Evolutionary conservation across 2,329 filamentous ascomycete species (phyloP).

Genomic region (Venturia asperata): DNA sequence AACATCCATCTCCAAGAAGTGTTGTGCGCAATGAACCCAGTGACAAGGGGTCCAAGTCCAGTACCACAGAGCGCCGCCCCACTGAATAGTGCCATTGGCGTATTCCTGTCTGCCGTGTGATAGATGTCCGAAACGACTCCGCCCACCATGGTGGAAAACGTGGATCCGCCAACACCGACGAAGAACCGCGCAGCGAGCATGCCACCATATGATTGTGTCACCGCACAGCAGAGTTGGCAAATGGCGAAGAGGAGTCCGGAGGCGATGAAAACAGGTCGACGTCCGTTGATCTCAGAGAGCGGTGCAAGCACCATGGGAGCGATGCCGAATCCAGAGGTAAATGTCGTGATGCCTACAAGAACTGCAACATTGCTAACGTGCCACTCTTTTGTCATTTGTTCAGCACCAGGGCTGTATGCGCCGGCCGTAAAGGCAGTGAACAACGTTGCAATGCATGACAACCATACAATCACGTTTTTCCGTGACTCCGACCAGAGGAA

Average conservation of each 20-base stretch:
- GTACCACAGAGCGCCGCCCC: conserved; percentile 71
- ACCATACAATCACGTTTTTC: conserved; percentile 63
- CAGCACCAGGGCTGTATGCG: conserved; percentile 64
- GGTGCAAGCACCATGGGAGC: conserved; percentile 86
- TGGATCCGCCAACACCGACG: conserved; percentile 67
- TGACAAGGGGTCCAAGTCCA: conserved; percentile 67
- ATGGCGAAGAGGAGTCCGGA: conserved; percentile 66
- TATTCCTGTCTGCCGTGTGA: conserved; percentile 69
- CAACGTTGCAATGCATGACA: conserved; percentile 70
- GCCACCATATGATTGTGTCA: conserved; percentile 61
- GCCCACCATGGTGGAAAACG: conserved; percentile 85
- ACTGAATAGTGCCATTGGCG: conserved; percentile 85
- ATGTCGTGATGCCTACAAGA: conserved; percentile 71
- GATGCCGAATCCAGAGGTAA: conserved; percentile 71
- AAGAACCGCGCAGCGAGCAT: conserved; percentile 72
- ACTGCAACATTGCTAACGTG: conserved; percentile 57
- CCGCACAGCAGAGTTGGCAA: conserved; percentile 65
- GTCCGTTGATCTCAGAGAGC: conserved; percentile 80
- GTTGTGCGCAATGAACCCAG: conserved; percentile 60
- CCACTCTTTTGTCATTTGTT: conserved; percentile 60
- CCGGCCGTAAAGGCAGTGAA: conserved; percentile 77
- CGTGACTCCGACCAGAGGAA: conserved; percentile 63
- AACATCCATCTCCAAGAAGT: conserved; percentile 80
- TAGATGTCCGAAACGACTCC: conserved; percentile 83
- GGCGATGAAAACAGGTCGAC: conserved; percentile 71